A percentile compares a stretch with the other conserved stretches of the same genome.
These are phyloP conservation scores for Hericium alpestre DNA, from an alignment of 768 basidiomycete species.

Conservation along the genomic window DNA sequence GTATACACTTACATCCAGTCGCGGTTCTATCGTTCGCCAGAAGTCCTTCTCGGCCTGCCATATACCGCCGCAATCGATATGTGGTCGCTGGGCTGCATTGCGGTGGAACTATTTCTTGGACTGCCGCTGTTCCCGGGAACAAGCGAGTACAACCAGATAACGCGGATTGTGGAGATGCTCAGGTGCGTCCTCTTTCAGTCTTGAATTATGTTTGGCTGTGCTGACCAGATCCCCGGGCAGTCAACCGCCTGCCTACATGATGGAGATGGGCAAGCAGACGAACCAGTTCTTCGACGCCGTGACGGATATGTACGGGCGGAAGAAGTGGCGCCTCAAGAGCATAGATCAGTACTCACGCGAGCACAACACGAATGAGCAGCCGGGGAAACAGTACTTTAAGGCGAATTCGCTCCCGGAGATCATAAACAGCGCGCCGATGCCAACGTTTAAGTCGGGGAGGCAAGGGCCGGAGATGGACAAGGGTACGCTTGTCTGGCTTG, in stretches of 20 bases:
- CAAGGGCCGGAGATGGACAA: conserved; percentile 77
- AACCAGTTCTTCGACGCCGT: conserved; percentile 84
- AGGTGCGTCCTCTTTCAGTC: conserved; percentile 49
- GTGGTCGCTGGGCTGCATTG: conserved; percentile 99
- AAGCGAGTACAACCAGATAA: conserved; percentile 97
- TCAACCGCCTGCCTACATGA: conserved; percentile 82
- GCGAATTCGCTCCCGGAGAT: conserved; percentile 90
- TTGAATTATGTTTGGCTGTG: background rate
- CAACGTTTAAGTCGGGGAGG: conserved; percentile 65
- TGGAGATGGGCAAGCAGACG: conserved; percentile 94
- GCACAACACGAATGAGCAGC: conserved; percentile 92
- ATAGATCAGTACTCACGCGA: conserved; percentile 94
- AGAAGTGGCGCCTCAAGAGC: conserved; percentile 80
- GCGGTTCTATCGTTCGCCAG: conserved; percentile 95
- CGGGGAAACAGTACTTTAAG: conserved; percentile 98
- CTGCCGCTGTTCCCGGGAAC: conserved; percentile 96
- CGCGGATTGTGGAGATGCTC: conserved; percentile 95
- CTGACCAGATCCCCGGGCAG: conserved; percentile 28
- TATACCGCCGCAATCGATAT: conserved; percentile 96
- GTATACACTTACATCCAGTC: conserved; percentile 99
- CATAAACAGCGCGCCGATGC: conserved; percentile 92
- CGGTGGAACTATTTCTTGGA: conserved; percentile 94
- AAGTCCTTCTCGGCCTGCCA: conserved; percentile 88
- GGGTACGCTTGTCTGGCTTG: conserved; percentile 35
- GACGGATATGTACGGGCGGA: conserved; percentile 64